Percentiles rank a stretch among this genome's conserved stretches.
Conservation (phyloP, 148 eudicot species). For the Chenopodium quinoa region DNA sequence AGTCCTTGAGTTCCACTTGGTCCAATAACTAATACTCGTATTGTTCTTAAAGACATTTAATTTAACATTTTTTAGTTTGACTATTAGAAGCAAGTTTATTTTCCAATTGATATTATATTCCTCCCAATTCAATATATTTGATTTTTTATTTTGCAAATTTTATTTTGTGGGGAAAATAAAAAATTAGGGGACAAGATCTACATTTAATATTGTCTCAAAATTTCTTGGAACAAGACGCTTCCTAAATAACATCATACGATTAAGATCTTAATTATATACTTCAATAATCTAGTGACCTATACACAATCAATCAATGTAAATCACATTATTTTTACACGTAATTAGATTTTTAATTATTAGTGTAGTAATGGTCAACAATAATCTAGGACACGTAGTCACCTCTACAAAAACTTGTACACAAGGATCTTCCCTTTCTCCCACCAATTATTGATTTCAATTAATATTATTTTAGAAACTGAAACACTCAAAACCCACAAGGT, state of each 20-base stretch:
- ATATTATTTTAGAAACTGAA: neutral
- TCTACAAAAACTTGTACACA: constrained; percentile 16
- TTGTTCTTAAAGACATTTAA: no score
- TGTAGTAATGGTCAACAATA: neutral
- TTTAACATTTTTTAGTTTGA: neutral
- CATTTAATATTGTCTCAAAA: neutral
- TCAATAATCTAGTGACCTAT: constrained; percentile 8
- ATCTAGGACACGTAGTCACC: constrained; percentile 28
- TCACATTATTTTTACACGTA: constrained; percentile 27
- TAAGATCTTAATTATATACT: neutral
- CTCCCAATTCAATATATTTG: no score
- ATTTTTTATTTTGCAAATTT: no score
- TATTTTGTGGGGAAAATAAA: neutral
- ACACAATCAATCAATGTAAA: constrained; percentile 16
- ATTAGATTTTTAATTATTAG: neutral
- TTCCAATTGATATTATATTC: neutral
- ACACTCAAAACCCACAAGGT: constrained; percentile 14
- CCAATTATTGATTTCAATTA: constrained; percentile 35
- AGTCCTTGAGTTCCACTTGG: no score
- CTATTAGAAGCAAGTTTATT: neutral
- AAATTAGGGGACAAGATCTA: neutral
- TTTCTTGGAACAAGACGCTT: neutral
- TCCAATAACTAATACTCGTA: no score
- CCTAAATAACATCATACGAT: constrained; percentile 15
- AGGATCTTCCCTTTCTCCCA: constrained; percentile 9